Evolutionary conservation across 805 yeast genomes (phyloP), one percentile per base, ranked within the genome.

Genomic region (Candida pini): DNA sequence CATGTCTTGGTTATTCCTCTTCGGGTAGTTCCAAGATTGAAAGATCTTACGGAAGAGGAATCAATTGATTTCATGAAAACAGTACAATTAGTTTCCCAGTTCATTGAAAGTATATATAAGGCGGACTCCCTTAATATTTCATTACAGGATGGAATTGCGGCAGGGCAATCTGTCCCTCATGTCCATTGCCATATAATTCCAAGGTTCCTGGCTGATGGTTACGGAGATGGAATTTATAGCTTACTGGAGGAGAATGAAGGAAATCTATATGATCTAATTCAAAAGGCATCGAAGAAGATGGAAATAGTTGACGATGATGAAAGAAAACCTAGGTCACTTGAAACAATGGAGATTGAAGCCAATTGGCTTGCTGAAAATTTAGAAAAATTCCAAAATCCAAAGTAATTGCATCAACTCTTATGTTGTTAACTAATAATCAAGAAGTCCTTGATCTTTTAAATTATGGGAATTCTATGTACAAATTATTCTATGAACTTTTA

Each of bases 141-240:
- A 9, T 86, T 94, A 39, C 99, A 92, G 56, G 99, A 92, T 55
- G 98, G 98, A 0, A 84, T 88, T 0, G 87, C 87, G 32, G 90
- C 97, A 1, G 98, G 98, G 4, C 98, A 92, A 55, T 76, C 89
- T n/a, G 80, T 92, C 2, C 95, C 97, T 5, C 98, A 92, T 59
- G 69, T 90, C 19, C 98, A 92, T 57, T 82, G 96, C 15, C 99
- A 92, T 56, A 62, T 92, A 14, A 88, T 92, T 15, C 99, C 99
- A 6, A 69, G 99, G 26, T 78, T 71, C 54, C 59, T 76, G 30
- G 63, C 64, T 4, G 80, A 82, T 49, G 62, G 62, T 1, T 62
- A 54, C 28, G 87, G 87, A 1, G 96, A 86, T 54, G 78, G 74
- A 26, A 71, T 92, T 20, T 87, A 92, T 55, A 63, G 63, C n/a